These are phyloP conservation scores for Botrytis deweyae DNA, from an alignment of 2,329 filamentous ascomycete species.

Conservation along the genomic window DNA sequence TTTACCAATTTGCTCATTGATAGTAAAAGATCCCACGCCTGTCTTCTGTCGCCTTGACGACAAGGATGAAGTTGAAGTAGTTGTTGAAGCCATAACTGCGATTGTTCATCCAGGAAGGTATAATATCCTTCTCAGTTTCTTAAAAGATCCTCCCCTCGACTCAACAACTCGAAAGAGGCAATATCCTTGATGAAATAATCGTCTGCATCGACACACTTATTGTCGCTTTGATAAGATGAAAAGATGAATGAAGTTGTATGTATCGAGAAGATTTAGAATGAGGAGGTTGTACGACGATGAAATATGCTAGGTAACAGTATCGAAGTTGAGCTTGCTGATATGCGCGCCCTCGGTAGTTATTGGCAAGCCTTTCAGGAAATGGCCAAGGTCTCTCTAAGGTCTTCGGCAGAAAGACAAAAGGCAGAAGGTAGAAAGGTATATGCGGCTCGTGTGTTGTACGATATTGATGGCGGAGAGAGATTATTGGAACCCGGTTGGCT, in stretches of 20 bases:
- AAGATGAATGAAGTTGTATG: conserved; percentile 17
- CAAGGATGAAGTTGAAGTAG: conserved; percentile 40
- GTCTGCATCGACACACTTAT: conserved; percentile 41
- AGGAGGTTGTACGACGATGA: conserved; percentile 14
- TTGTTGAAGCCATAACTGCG: conserved; percentile 44
- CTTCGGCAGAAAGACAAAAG: conserved; percentile 2
- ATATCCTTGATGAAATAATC: conserved; percentile 38
- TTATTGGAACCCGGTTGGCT: conserved; percentile 18
- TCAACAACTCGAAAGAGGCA: conserved; percentile 41
- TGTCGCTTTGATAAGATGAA: conserved; percentile 2
- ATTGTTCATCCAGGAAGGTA: conserved; percentile 24
- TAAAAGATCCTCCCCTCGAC: conserved; percentile 23
- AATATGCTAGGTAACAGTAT: conserved; percentile 14
- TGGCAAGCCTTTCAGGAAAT: conserved; percentile 3
- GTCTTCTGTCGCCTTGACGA: conserved; percentile 43
- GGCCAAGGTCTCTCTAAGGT: neutral
- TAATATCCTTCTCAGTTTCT: conserved; percentile 26
- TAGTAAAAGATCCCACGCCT: conserved; percentile 71
- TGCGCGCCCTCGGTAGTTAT: conserved; percentile 14
- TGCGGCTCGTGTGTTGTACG: conserved; percentile 16
- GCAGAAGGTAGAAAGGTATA: neutral
- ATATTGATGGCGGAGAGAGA: conserved; percentile 11
- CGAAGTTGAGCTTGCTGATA: conserved; percentile 12
- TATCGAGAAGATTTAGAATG: conserved; percentile 17
- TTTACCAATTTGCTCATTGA: conserved; percentile 89